Base-by-base conservation (phyloP, 768 basidiomycete species). In the Guyanaporus albipodus region DNA sequence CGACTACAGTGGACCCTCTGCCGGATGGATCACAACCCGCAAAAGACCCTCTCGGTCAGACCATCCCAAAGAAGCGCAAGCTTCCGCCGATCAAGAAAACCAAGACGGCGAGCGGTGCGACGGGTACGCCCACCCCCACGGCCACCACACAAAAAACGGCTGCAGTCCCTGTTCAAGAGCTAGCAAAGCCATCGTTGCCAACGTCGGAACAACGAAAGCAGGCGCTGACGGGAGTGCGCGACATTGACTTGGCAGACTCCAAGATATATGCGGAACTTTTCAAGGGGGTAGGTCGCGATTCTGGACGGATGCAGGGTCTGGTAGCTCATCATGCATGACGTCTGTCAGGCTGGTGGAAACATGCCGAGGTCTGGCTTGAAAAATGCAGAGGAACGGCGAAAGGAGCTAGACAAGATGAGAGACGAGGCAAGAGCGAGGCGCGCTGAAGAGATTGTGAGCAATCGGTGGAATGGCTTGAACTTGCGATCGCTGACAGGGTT, bases 31-130 rank as follows among this genome's bases (percentile, higher is more conserved):
- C 64, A 3, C 44, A 44, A 17, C 7, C 36, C 22, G 12, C 36
- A n/a, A 55, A 53, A 35, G 66, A 70, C 7, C 26, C 38, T 1
- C 41, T 59, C 12, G 46, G 52, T 24, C 63, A 60, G 21, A 8
- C 53, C 21, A 43, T 71, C 17, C 68, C 70, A n/a, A 83, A 78
- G 70, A 85, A 82, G 61, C 75, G 71, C 31, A 87, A 85, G 59
- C 70, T 83, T 18, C 82, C 83, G 0, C 67, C 76, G n/a, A 85
- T 85, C 50, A 84, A 77, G 70, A 84, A 85, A 67, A 79, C 71
- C 63, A 83, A 83, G 62, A 54, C 60, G n/a, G 40, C 62, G 8
- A 17, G 37, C 0, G 38, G 58, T 10, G 49, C 61, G 14, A 55
- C 60, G 3, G 48, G 55, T 4, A 53, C 61, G n/a, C 34, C 62